Evolutionary conservation across 768 basidiomycete genomes (phyloP).

Genomic region (Kwoniella botswanensis): DNA sequence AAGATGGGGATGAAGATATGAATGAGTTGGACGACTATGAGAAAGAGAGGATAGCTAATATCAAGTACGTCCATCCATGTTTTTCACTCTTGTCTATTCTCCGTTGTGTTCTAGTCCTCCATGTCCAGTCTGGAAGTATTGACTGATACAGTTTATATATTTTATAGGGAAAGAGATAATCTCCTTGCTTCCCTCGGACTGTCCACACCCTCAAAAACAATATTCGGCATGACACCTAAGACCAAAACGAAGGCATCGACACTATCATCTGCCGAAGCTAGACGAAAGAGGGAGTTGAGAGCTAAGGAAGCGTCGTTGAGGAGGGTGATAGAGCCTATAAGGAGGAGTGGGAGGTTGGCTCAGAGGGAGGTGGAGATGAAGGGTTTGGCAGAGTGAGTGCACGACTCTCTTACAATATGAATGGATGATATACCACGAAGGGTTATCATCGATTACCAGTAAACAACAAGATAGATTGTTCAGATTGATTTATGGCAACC

Average conservation of each 20-base stretch:
- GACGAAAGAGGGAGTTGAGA: conserved; percentile 10
- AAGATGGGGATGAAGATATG: conserved; percentile 19
- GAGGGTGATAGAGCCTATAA: conserved; percentile 20
- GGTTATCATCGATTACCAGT: not conserved
- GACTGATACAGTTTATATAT: not conserved
- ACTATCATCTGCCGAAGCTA: conserved; percentile 7
- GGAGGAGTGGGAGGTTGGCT: conserved; percentile 35
- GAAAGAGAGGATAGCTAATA: conserved; percentile 45
- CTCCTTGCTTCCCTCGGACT: conserved; percentile 27
- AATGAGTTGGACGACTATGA: conserved; percentile 44
- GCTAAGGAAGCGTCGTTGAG: conserved; percentile 16
- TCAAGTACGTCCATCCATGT: conserved; percentile 30
- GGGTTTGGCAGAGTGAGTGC: not conserved
- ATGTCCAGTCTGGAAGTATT: not conserved
- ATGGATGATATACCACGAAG: not conserved
- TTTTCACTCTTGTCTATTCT: not conserved
- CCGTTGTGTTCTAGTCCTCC: too few species aligned
- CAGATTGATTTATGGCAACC: not conserved
- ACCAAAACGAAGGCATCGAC: conserved; percentile 10
- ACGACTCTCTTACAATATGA: not conserved
- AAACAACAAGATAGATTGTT: not conserved
- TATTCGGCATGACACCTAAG: not conserved
- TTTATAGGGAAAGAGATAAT: conserved; percentile 20
- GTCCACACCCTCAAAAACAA: not conserved
- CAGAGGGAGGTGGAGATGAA: conserved; percentile 19